A percentile compares a stretch with the other conserved stretches of the same genome.
These are phyloP conservation scores for Ophiorrhiza pumila DNA, from an alignment of 257 asterid genomes.

Conservation along the genomic window DNA sequence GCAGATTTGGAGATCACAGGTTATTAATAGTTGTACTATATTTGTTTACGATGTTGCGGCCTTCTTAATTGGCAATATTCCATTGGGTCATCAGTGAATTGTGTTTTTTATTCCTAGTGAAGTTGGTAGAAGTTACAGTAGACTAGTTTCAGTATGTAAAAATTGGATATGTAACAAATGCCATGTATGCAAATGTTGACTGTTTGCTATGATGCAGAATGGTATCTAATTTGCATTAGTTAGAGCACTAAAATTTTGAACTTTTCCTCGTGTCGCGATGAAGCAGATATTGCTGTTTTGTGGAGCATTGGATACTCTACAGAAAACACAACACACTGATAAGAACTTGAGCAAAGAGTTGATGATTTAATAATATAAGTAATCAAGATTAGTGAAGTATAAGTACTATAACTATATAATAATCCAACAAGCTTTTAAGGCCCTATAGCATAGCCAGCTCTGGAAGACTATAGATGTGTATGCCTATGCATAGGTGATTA, in stretches of 20 bases:
- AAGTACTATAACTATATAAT: background rate
- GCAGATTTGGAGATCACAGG: conserved; percentile 89
- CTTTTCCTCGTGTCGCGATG: background rate
- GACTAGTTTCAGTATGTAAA: background rate
- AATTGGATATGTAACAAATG: background rate
- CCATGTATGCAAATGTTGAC: background rate
- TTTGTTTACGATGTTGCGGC: too few species aligned
- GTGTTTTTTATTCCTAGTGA: too few species aligned
- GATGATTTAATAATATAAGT: background rate
- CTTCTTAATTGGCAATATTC: background rate
- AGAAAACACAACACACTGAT: background rate
- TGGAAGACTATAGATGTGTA: background rate
- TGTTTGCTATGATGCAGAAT: background rate
- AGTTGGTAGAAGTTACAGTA: background rate
- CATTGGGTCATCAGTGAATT: background rate
- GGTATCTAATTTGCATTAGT: background rate
- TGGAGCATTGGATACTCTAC: background rate
- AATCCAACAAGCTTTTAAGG: background rate
- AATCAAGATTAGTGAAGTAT: background rate
- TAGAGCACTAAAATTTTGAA: background rate
- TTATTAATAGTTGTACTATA: conserved; percentile 5
- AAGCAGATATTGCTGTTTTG: background rate
- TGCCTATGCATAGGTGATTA: background rate
- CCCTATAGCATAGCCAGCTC: background rate
- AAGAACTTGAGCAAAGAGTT: background rate